These are phyloP conservation scores for Mycena citricolor DNA, from an alignment of 1,284 basidiomycete species.

Conservation along the genomic window DNA sequence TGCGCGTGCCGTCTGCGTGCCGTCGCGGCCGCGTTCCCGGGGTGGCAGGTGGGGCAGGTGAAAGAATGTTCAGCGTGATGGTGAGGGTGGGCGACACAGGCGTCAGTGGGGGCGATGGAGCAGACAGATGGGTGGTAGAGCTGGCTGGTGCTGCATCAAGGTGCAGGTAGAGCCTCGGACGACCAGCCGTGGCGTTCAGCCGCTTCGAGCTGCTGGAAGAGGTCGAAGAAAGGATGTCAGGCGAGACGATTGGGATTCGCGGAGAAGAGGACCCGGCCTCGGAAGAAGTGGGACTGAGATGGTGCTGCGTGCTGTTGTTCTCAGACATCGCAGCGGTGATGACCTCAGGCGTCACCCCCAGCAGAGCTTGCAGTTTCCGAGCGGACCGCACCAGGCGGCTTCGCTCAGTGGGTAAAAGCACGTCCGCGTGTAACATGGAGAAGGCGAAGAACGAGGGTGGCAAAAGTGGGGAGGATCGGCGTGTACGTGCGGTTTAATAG, in stretches of 20 bases:
- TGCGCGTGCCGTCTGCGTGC: slow-evolving; percentile 8
- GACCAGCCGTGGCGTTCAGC: background rate
- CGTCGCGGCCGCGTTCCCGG: background rate
- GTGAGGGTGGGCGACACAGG: slow-evolving; percentile 17
- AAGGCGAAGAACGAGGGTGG: too few relatives aligned
- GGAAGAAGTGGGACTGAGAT: background rate
- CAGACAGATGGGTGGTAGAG: background rate
- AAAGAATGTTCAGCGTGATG: slow-evolving; percentile 3
- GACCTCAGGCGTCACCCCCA: slow-evolving; percentile 17
- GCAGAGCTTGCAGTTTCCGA: slow-evolving; percentile 20
- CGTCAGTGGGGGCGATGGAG: background rate
- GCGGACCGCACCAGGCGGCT: slow-evolving; percentile 22
- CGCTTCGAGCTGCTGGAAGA: background rate
- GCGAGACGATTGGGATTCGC: background rate
- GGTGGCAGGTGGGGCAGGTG: background rate
- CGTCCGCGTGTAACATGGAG: too few relatives aligned
- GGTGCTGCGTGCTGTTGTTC: background rate
- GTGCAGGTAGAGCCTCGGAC: slow-evolving; percentile 7
- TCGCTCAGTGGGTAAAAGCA: slow-evolving; percentile 13
- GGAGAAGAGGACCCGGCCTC: background rate
- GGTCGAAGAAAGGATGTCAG: background rate
- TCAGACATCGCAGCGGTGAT: slow-evolving; percentile 9
- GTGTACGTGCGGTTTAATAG: too few relatives aligned
- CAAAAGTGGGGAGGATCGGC: too few relatives aligned
- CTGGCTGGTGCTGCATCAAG: background rate